These are phyloP conservation scores for Xylariomycetidae sp. DNA, from an alignment of 2,329 filamentous ascomycete genomes.

Conservation along the genomic window DNA sequence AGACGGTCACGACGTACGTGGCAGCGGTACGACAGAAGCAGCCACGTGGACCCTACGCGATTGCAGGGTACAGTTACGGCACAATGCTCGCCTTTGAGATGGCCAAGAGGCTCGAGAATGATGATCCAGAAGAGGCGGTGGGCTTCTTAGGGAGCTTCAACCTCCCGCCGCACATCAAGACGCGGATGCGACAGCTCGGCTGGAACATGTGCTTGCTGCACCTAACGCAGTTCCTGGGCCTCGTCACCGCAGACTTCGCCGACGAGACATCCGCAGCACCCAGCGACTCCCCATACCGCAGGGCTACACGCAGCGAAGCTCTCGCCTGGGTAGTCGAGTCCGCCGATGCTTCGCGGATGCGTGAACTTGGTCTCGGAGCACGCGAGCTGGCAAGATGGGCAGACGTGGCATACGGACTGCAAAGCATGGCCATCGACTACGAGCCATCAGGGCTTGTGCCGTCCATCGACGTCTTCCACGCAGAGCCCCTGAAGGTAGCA, in stretches of 20 bases:
- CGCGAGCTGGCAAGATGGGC: constrained; percentile 28
- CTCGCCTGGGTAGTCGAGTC: constrained; percentile 17
- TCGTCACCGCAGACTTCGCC: constrained; percentile 27
- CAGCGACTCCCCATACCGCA: constrained; percentile 3
- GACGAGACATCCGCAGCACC: not conserved
- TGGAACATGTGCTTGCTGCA: constrained; percentile 34
- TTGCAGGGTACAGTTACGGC: constrained; percentile 47
- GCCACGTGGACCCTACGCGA: constrained; percentile 42
- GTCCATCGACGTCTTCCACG: constrained; percentile 35
- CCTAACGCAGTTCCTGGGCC: constrained; percentile 32
- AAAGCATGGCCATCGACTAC: constrained; percentile 34
- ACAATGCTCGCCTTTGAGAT: constrained; percentile 45
- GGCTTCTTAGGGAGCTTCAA: constrained; percentile 40
- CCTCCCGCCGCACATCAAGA: constrained; percentile 42
- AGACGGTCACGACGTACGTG: constrained; percentile 35
- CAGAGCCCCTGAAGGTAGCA: constrained; percentile 24
- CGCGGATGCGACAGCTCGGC: constrained; percentile 32
- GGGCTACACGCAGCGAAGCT: constrained; percentile 10
- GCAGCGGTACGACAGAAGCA: constrained; percentile 34
- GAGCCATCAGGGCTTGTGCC: constrained; percentile 31
- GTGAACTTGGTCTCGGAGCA: constrained; percentile 26
- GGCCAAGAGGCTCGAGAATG: constrained; percentile 35
- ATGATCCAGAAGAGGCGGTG: constrained; percentile 27
- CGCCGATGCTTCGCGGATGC: constrained; percentile 16
- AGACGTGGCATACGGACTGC: constrained; percentile 28